phyloP scores from a whole-genome alignment of 2,329 filamentous ascomycete species.

The Thielaviopsis populi region DNA sequence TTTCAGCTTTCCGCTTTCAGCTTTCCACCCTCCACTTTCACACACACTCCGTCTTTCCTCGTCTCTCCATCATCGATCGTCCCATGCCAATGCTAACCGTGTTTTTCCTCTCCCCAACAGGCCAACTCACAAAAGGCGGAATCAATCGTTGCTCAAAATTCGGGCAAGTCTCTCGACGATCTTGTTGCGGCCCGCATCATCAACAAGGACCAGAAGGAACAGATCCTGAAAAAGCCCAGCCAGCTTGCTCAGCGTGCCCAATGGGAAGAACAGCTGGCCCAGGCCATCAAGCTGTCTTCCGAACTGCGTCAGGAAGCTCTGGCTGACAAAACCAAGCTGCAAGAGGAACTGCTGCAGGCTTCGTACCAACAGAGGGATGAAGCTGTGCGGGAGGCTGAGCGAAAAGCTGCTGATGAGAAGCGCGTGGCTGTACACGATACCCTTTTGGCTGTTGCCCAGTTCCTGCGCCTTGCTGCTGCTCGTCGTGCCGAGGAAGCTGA shows the following conservation, averaged over 20 bases:
- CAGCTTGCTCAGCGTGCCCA: constrained; percentile 54
- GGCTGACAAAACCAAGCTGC: constrained; percentile 43
- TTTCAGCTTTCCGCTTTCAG: too few relatives aligned
- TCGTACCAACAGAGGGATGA: constrained; percentile 40
- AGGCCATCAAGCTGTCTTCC: constrained; percentile 60
- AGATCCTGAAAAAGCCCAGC: constrained; percentile 60
- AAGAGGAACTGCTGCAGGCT: constrained; percentile 40
- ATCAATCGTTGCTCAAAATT: constrained; percentile 50
- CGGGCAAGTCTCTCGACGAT: constrained; percentile 56
- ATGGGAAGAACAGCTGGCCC: constrained; percentile 56
- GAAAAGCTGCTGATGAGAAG: constrained; percentile 28
- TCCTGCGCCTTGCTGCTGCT: constrained; percentile 64
- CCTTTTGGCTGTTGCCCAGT: constrained; percentile 60
- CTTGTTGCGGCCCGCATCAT: constrained; percentile 57
- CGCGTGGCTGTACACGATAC: constrained; percentile 39
- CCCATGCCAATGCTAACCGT: too few relatives aligned
- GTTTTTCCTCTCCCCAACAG: constrained; percentile 28
- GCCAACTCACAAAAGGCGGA: constrained; percentile 60
- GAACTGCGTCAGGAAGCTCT: constrained; percentile 50
- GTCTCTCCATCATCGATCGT: too few relatives aligned
- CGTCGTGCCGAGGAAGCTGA: constrained; percentile 56
- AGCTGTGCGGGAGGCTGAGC: constrained; percentile 34
- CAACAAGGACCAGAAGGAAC: constrained; percentile 66
- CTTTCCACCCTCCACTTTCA: too few relatives aligned
- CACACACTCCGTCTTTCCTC: too few relatives aligned